Evolutionary conservation across 2,329 filamentous ascomycete species (phyloP).

Genomic region (Calonectria pteridis): DNA sequence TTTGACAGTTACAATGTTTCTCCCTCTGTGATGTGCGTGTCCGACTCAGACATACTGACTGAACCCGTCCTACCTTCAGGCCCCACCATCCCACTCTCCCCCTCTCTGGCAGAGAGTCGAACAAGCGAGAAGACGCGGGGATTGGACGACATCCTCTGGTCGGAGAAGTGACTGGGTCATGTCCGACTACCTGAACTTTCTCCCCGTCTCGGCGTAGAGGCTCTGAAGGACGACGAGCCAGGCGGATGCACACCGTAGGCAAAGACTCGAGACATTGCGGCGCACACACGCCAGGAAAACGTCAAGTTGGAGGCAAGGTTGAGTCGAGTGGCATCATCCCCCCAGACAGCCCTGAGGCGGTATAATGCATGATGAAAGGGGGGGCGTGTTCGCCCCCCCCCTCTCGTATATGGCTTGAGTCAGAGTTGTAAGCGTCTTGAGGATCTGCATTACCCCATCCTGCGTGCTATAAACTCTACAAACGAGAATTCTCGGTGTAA

Average conservation of each 20-base stretch:
- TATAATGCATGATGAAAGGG: background rate
- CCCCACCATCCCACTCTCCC: background rate
- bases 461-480: background rate
- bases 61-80: no score
- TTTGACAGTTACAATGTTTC: background rate
- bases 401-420: background rate
- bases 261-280: constrained; percentile 2
- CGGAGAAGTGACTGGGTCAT: background rate
- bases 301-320: background rate
- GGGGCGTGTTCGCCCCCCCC: background rate
- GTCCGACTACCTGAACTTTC: background rate
- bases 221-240: background rate
- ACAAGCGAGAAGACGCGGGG: background rate
- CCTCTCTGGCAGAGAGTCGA: background rate
- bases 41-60: background rate
- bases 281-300: background rate
- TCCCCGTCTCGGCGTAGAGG: background rate
- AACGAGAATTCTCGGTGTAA: background rate
- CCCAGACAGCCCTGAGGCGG: background rate
- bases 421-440: background rate
- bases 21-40: background rate
- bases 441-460: background rate
- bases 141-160: background rate
- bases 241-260: background rate
- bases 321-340: background rate